phyloP scores from a whole-genome alignment of 768 basidiomycete genomes.

The Leccinum subgranulosum region DNA sequence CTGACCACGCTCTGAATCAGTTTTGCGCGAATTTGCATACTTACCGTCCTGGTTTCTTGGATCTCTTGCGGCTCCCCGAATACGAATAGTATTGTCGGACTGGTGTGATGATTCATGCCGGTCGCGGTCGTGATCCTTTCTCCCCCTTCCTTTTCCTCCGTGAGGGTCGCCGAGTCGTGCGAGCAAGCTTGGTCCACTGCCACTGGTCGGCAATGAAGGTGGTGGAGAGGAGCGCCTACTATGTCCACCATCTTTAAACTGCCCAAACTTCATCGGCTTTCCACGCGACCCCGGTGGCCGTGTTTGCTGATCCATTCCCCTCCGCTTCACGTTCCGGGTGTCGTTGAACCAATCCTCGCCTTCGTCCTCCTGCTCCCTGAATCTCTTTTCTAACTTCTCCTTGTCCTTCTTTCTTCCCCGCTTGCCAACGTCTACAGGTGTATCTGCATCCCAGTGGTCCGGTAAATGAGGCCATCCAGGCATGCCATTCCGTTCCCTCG shows the following conservation, averaged over 20 bases:
- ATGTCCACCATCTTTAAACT: slow-evolving; percentile 28
- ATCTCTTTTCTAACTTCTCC: slow-evolving; percentile 51
- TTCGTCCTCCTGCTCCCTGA: slow-evolving; percentile 53
- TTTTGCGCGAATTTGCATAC: slow-evolving; percentile 8
- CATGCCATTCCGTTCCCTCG: slow-evolving; percentile 34
- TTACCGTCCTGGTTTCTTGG: slow-evolving; percentile 11
- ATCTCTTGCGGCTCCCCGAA: slow-evolving; percentile 31
- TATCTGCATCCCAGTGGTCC: slow-evolving; percentile 44
- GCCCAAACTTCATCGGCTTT: slow-evolving; percentile 39
- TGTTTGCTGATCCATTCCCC: slow-evolving; percentile 17
- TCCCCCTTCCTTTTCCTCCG: slow-evolving; percentile 4
- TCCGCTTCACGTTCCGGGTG: slow-evolving; percentile 29
- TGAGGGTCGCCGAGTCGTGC: slow-evolving; percentile 28
- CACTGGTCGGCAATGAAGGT: slow-evolving; percentile 17
- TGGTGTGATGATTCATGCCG: slow-evolving; percentile 5
- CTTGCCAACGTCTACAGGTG: slow-evolving; percentile 62
- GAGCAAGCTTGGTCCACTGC: slow-evolving; percentile 30
- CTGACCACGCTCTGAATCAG: slow-evolving; percentile 15
- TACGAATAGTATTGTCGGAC: slow-evolving; percentile 17
- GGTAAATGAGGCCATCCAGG: slow-evolving; percentile 31
- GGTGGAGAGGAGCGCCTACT: slow-evolving; percentile 22
- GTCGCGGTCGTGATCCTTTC: slow-evolving; percentile 4
- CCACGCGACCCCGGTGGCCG: slow-evolving; percentile 10
- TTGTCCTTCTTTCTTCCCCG: slow-evolving; percentile 60
- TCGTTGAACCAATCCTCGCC: slow-evolving; percentile 65